phyloP scores from a whole-genome alignment of 2,329 filamentous ascomycete species.

The Aspergillus ochraceoroseus region DNA sequence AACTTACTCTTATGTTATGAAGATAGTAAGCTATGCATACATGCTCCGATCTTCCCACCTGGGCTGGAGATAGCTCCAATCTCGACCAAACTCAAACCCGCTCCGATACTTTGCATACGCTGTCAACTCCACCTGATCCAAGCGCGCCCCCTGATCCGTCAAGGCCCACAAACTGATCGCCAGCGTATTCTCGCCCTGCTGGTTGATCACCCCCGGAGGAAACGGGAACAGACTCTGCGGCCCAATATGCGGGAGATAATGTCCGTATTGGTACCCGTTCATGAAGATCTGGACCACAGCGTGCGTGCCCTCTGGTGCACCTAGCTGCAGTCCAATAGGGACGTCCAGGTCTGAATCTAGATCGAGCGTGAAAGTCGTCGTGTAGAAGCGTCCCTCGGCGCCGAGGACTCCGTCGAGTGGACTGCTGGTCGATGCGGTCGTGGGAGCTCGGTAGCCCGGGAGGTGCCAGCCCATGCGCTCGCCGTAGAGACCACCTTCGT shows the following conservation, averaged over 20 bases:
- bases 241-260: slow-evolving; percentile 65
- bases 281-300: slow-evolving; percentile 65
- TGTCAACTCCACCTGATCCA: slow-evolving; percentile 53
- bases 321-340: slow-evolving; percentile 51
- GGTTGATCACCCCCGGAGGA: slow-evolving; percentile 67
- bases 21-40: no score
- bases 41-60: no score
- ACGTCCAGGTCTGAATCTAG: slow-evolving; percentile 53
- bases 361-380: slow-evolving; percentile 48
- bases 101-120: no score
- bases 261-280: slow-evolving; percentile 71
- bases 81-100: no score
- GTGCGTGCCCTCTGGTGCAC: slow-evolving; percentile 53
- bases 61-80: no score
- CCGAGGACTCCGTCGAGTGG: slow-evolving; percentile 41
- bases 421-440: no score
- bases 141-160: slow-evolving; percentile 52
- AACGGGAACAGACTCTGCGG: slow-evolving; percentile 69
- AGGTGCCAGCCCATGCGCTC: no score
- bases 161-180: slow-evolving; percentile 65
- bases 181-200: slow-evolving; percentile 64
- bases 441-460: no score
- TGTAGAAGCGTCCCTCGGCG: slow-evolving; percentile 52
- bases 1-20: no score
- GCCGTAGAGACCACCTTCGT: slow-evolving; percentile 55